Conservation (phyloP, 208 protist genomes). For the Leishmania arabica region DNA sequence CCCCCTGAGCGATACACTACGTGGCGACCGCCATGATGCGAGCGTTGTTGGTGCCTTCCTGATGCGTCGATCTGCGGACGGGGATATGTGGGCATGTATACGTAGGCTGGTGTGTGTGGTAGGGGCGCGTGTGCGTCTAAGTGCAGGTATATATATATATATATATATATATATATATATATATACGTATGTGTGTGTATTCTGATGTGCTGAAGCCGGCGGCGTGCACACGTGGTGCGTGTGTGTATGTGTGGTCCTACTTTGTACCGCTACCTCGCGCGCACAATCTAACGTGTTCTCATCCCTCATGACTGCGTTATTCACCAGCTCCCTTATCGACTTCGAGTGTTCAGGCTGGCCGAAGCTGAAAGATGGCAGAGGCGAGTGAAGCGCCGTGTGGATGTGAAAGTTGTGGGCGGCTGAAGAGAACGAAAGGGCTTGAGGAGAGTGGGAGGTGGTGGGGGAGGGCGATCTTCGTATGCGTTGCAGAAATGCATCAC, state of each 20-base stretch:
- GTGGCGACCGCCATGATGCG: neutral
- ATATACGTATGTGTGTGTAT: neutral
- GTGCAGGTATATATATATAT: slow-evolving; percentile 3
- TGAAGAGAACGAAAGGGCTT: neutral
- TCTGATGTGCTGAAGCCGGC: neutral
- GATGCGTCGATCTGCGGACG: too few species aligned
- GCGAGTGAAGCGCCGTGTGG: neutral
- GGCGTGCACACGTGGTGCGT: neutral
- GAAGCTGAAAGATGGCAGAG: neutral
- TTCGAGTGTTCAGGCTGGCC: neutral
- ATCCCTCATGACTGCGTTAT: neutral
- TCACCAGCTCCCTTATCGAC: neutral
- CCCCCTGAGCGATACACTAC: neutral
- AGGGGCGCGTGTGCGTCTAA: neutral
- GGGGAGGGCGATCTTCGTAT: neutral
- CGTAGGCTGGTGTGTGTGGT: neutral
- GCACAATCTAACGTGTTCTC: neutral
- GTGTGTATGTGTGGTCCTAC: neutral
- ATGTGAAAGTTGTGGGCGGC: neutral
- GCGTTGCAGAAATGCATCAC: neutral
- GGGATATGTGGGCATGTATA: too few species aligned
- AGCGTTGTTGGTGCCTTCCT: too few species aligned
- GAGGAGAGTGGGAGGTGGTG: neutral
- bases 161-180: neutral
- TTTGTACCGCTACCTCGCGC: neutral